Conservation (phyloP, 192 early-diverging fungal genomes). For the Phlyctochytrium planicorne region DNA sequence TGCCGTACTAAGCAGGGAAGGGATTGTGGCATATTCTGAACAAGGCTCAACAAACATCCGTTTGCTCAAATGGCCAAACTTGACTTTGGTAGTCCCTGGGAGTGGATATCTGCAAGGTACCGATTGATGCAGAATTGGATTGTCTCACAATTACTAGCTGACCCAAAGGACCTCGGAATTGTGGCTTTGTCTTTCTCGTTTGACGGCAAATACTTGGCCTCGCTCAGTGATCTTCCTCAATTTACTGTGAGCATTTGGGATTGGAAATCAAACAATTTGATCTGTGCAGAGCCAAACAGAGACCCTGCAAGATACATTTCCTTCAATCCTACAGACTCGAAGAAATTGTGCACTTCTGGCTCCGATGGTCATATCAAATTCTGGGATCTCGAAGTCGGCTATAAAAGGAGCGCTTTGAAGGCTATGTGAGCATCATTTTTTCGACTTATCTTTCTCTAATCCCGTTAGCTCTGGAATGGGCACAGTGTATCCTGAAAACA, state of each 20-base stretch:
- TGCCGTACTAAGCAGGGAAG: conserved; percentile 35
- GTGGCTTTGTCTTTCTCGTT: conserved; percentile 39
- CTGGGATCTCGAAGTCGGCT: conserved; percentile 49
- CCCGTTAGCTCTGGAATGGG: background rate
- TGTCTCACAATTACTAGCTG: background rate
- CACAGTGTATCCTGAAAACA: no score
- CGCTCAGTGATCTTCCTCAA: conserved; percentile 44
- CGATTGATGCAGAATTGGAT: background rate
- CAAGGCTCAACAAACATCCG: conserved; percentile 31
- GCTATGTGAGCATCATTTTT: conserved; percentile 34
- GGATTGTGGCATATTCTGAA: conserved; percentile 47
- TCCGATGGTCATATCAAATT: conserved; percentile 33
- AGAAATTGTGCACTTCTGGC: conserved; percentile 37
- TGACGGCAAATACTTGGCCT: conserved; percentile 51
- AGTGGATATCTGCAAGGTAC: conserved; percentile 22
- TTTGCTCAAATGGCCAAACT: conserved; percentile 50
- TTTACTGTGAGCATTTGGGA: conserved; percentile 50
- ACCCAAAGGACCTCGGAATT: conserved; percentile 33
- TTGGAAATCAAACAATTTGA: conserved; percentile 38
- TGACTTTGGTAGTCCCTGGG: conserved; percentile 8
- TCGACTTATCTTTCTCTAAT: conserved; percentile 7
- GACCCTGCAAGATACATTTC: conserved; percentile 33
- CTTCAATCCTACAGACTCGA: conserved; percentile 50
- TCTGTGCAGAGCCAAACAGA: conserved; percentile 27
- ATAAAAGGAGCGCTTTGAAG: conserved; percentile 34